A percentile compares a stretch with the other conserved stretches of the same genome.
phyloP scores from a whole-genome alignment of 2,329 filamentous ascomycete species.

The Colletotrichum costaricense region DNA sequence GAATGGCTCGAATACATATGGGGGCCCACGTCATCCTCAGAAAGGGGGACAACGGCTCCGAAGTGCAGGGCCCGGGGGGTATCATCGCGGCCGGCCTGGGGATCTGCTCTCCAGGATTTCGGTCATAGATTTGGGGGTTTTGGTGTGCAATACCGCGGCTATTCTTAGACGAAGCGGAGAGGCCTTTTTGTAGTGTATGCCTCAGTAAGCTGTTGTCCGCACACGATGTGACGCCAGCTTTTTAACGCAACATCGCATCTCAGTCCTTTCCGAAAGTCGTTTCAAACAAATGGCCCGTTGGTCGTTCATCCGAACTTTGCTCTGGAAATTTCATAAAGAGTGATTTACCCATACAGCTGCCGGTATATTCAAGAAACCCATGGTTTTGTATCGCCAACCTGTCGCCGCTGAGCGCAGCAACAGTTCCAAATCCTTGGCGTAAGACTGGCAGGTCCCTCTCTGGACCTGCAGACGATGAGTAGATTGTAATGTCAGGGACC shows the following conservation, averaged over 20 bases:
- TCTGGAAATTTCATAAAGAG: background rate
- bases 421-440: background rate
- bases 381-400: background rate
- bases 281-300: constrained; percentile 16
- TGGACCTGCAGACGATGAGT: constrained; percentile 15
- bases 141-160: constrained; percentile 28
- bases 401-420: background rate
- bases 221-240: constrained; percentile 28
- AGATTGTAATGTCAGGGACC: constrained; percentile 14
- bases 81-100: constrained; percentile 30
- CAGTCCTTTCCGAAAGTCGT: background rate
- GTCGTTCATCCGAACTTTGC: background rate
- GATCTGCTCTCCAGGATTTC: constrained; percentile 37
- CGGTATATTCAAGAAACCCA: background rate
- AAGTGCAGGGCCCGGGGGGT: constrained; percentile 30
- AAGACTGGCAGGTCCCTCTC: background rate
- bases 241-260: constrained; percentile 15
- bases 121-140: constrained; percentile 30
- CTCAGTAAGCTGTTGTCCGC: constrained; percentile 19
- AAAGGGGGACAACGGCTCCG: constrained; percentile 18
- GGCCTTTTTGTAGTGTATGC: constrained; percentile 2
- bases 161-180: constrained; percentile 32
- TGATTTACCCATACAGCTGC: background rate
- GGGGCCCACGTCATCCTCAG: constrained; percentile 22
- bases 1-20: constrained; percentile 23